Base-by-base conservation (phyloP, 2,329 filamentous ascomycete species). In the Alternaria triticina region DNA sequence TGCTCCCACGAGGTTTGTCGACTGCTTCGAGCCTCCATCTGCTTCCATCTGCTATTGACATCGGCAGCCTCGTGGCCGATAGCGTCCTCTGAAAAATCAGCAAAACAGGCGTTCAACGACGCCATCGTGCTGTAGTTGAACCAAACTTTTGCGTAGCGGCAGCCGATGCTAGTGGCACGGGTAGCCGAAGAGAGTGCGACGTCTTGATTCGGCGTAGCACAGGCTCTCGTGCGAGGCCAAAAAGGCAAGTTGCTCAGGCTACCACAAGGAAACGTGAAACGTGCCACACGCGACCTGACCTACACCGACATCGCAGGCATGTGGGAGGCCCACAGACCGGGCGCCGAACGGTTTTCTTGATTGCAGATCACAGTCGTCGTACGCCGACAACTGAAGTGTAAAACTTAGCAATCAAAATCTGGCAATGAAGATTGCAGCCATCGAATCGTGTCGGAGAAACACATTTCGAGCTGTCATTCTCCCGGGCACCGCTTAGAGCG, bases 271-370 rank as follows among this genome's bases (percentile, higher is more conserved):
- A 25, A 25, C 25, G 47, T 60, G 56, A 45, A 57, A 61, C 43
- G 63, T 67, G 58, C 66, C 55, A 59, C 60, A 57, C 47, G 52
- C 51, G 45, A 64, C 44, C 44, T 50, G 8, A 11, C 36, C n/a
- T 11, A 6, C 36, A 40, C 36, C 36, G 36, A 40, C 36, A 40
- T 40, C n/a, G 51, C 58, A 57, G 25, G 47, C 50, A 54, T 55
- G 46, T 40, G 36, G 36, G 12, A 43, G 54, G 36, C 45, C 45
- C 57, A 64, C 51, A 54, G 15, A 51, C 54, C 44, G 33, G 27
- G 40, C 46, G 51, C 57, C 57, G 57, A 64, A 64, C 57, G 46
- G 51, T 61, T 64, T 23, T 57, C 27, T 17, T 47, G 15, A 13
- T 57, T 28, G 20, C 28, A 30, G 17, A 13, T 61, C 27, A 22